Base-by-base conservation (phyloP, 2,329 filamentous ascomycete species). In the Aspergillus niger region DNA sequence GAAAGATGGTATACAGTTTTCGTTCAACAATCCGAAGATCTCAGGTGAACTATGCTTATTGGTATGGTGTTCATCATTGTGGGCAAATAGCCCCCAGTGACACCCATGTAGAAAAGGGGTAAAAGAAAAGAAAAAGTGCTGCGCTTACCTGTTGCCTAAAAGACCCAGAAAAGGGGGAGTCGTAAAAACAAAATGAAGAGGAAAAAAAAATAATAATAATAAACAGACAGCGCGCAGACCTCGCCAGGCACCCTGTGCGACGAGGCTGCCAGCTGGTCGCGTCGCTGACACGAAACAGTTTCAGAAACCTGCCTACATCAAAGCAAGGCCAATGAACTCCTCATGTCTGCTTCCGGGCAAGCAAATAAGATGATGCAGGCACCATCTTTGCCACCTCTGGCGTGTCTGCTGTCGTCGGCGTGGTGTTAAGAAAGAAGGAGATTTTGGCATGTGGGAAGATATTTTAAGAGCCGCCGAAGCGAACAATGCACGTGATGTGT, bases 11-110 rank as follows among this genome's bases (percentile, higher is more conserved):
- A 72, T 68, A 70, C 67, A 67, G 67, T 76, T 75, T 66, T 77
- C 75, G 74, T 76, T 77, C 75, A 77, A 62, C 58, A 68, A 72
- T 74, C 69, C 70, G 70, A 68, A 72, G 74, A 75, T 70, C 69
- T 77, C 74, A 76, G 74, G 69, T 77, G 75, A 77, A 77, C 75
- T 77, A 77, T 77, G 74, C 75, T 72, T 72, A 72, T 72, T 68
- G 64, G 64, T 70, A 69, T 68, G 69, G 72, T 72, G 67, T 68
- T 77, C 75, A 77, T 77, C 74, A 76, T 72, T 50, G 59, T 64
- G 56, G 54, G 58, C 54, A 43, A 43, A 41, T 36, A 36, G 8
- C n/a, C 39, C 53, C 53, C 24, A 20, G 53, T 32, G 26, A 55
- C 53, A 55, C 43, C 48, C 63, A 50, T 52, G 56, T 32, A 48